phyloP scores from a whole-genome alignment of 177 flowering plant genomes.

The Telopea speciosissima region DNA sequence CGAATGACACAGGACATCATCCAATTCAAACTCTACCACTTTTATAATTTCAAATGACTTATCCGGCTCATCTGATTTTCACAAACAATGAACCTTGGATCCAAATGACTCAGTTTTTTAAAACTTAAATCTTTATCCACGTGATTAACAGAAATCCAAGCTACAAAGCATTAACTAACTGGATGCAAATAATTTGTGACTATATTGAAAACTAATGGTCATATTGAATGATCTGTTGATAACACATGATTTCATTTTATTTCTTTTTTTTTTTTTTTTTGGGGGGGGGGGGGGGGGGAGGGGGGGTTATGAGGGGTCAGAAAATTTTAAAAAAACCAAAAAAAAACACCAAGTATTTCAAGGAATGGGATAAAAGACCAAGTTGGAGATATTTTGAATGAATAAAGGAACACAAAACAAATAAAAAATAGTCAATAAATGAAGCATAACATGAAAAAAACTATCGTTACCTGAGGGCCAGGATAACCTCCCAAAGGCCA shows the following conservation, averaged over 20 bases:
- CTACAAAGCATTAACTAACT: too few relatives aligned
- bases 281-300: too few relatives aligned
- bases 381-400: too few relatives aligned
- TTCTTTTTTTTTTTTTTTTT: too few relatives aligned
- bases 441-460: not conserved
- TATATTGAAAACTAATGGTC: not conserved
- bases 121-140: not conserved
- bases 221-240: not conserved
- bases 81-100: not conserved
- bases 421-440: not conserved
- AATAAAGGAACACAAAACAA: not conserved
- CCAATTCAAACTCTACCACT: not conserved
- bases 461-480: slow-evolving; percentile 69
- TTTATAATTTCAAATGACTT: too few relatives aligned
- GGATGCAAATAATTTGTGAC: not conserved
- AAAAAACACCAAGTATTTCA: too few relatives aligned
- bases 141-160: not conserved
- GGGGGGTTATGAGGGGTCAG: too few relatives aligned
- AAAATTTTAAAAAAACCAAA: too few relatives aligned
- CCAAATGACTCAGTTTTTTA: not conserved
- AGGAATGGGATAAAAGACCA: too few relatives aligned
- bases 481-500: slow-evolving; percentile 90
- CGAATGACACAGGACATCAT: not conserved
- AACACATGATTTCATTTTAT: not conserved
- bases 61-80: not conserved